phyloP scores from a whole-genome alignment of 139 green algal genomes.

The Pedinophyceae sp. region DNA sequence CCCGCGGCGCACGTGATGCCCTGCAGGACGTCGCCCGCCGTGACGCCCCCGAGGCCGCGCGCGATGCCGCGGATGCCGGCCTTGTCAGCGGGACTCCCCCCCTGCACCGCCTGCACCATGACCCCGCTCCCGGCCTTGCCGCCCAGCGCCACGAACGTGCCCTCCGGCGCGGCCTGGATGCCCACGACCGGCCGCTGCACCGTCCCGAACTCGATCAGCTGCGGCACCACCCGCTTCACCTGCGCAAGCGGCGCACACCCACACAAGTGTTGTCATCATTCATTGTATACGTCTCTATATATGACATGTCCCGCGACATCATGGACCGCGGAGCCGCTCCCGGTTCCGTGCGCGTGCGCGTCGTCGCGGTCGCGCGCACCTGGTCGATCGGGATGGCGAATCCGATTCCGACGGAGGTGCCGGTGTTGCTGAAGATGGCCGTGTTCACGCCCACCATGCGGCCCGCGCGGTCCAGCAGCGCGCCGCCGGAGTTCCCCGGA shows the following conservation, averaged over 20 bases:
- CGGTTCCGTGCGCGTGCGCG: no score
- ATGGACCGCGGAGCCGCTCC: no score
- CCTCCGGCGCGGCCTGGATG: no score
- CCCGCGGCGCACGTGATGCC: no score
- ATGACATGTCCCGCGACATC: no score
- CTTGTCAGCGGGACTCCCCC: slow-evolving; percentile 24
- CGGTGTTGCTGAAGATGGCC: slow-evolving; percentile 70
- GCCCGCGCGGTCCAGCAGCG: slow-evolving; percentile 49
- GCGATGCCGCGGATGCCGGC: slow-evolving; percentile 47
- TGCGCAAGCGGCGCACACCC: no score
- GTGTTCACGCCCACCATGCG: slow-evolving; percentile 60
- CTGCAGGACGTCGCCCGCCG: slow-evolving; percentile 42
- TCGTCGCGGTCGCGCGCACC: no score
- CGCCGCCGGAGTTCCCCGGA: slow-evolving; percentile 40
- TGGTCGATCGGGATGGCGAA: slow-evolving; percentile 75
- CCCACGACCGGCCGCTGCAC: slow-evolving; percentile 8
- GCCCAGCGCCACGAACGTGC: no score
- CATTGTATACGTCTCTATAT: no score
- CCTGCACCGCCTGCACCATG: slow-evolving; percentile 35
- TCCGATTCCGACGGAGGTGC: slow-evolving; percentile 49
- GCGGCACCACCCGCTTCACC: no score
- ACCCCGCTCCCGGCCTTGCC: slow-evolving; percentile 20
- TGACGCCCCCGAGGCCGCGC: slow-evolving; percentile 36
- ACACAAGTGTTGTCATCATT: no score
- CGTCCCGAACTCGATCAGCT: slow-evolving; percentile 60